A percentile compares a stretch with the other conserved stretches of the same genome.
phyloP scores from a whole-genome alignment of 108 stramenopile species.

The Fragilaria radians region DNA sequence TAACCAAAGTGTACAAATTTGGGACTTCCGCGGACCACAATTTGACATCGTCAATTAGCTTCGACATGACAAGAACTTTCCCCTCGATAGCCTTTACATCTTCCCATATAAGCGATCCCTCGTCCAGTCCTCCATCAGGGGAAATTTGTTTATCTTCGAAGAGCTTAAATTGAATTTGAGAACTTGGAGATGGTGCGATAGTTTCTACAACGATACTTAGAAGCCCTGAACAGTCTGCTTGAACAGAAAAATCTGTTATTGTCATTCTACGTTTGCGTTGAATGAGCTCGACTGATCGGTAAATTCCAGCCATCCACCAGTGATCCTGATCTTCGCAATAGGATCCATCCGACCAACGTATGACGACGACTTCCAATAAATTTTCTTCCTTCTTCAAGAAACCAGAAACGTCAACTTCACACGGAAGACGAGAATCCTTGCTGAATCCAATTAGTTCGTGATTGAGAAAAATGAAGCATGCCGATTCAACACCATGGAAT shows the following conservation, averaged over 20 bases:
- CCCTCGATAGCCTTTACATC: conserved; percentile 10
- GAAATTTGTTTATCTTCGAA: conserved; percentile 49
- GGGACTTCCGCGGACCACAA: conserved; percentile 81
- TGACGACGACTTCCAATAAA: conserved; percentile 52
- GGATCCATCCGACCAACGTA: conserved; percentile 81
- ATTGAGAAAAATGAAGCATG: conserved; percentile 75
- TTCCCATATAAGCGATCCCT: conserved; percentile 10
- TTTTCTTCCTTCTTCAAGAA: conserved; percentile 13
- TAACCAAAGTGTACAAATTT: conserved; percentile 69
- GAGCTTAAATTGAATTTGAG: conserved; percentile 23
- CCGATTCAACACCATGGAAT: conserved; percentile 71
- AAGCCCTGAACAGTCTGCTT: conserved; percentile 31
- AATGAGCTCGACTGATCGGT: conserved; percentile 85
- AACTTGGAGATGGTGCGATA: neutral
- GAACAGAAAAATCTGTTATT: conserved; percentile 69
- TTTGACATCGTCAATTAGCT: conserved; percentile 8
- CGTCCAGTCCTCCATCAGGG: conserved; percentile 20
- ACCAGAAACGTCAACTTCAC: conserved; percentile 55
- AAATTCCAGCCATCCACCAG: conserved; percentile 86
- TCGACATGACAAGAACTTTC: conserved; percentile 18
- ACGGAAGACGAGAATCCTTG: conserved; percentile 76
- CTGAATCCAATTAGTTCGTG: conserved; percentile 63
- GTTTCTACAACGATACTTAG: conserved; percentile 4
- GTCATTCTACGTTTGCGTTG: conserved; percentile 37
- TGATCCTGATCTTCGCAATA: conserved; percentile 95